phyloP scores from a whole-genome alignment of 139 green algal species.

The Haematococcus sp. region DNA sequence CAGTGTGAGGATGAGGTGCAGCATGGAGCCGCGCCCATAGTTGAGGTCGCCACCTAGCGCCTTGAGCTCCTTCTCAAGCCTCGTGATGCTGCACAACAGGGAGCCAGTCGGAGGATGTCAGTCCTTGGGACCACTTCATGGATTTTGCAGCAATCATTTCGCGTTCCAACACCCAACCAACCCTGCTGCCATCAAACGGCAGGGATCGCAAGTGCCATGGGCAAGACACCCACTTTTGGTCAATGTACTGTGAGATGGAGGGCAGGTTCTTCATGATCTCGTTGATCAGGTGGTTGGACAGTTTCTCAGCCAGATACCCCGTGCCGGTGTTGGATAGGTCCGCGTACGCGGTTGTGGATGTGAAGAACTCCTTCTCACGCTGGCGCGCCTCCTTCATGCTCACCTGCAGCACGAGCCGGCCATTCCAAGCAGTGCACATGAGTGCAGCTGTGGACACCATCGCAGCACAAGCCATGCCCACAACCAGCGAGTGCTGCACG shows the following conservation, averaged over 20 bases:
- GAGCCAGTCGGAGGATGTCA: background rate
- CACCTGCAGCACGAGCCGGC: conserved; percentile 43
- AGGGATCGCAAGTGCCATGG: too few species aligned
- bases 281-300: conserved; percentile 74
- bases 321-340: conserved; percentile 66
- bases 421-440: too few species aligned
- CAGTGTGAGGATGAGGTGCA: conserved; percentile 86
- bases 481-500: too few species aligned
- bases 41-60: conserved; percentile 67
- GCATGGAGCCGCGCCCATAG: conserved; percentile 76
- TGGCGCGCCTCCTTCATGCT: conserved; percentile 65
- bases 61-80: conserved; percentile 74
- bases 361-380: conserved; percentile 85
- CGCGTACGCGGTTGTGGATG: conserved; percentile 29
- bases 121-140: background rate
- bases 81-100: conserved; percentile 50
- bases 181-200: too few species aligned
- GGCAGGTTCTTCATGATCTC: conserved; percentile 85
- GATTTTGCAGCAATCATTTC: background rate
- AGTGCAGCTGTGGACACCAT: too few species aligned
- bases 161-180: too few species aligned
- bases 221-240: conserved; percentile 17
- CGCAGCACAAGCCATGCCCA: too few species aligned
- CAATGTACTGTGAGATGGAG: conserved; percentile 78
- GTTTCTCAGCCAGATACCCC: conserved; percentile 71